Base-by-base conservation (phyloP, 2,329 filamentous ascomycete genomes). In the Alternaria sp. region DNA sequence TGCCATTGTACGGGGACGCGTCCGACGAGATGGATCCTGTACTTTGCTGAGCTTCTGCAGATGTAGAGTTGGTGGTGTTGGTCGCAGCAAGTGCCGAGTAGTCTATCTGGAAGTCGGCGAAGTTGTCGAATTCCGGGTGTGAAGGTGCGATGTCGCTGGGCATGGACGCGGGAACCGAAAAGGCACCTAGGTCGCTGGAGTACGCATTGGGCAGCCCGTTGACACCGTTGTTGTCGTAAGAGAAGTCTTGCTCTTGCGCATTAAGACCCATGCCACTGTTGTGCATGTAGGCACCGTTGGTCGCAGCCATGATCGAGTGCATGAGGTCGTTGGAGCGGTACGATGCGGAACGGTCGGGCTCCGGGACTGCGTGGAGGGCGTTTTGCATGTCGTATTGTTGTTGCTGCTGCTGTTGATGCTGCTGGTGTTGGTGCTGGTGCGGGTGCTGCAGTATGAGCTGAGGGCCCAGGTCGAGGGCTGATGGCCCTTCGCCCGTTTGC, bases 241-340 rank as follows among this genome's bases (percentile, higher is more conserved):
- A 79, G 11, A 71, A 77, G 8, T 59, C 70, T 18, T 70, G 55
- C n/a, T 69, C 63, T 33, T 78, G 76, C 6, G 61, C 58, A 25
- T 72, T 71, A 23, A 74, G 66, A 7, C 74, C 63, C 60, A 72
- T 71, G 49, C 67, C 54, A 28, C 66, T 63, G 51, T 72, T 70
- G 46, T 78, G 75, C 74, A 79, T 71, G 63, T 75, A 78, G 18
- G 75, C 73, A 15, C 75, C 77, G 45, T 72, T 74, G 9, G 76
- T 76, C 2, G 76, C 76, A 33, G 76, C 77, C 73, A 79, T 75
- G 65, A 79, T 69, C 2, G 77, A 79, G 49, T 77, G 74, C 75
- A 79, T 78, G 56, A 80, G 72, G 41, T 72, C 75, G 54, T 76
- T 72, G 15, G 75, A 73, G 46, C 74, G 68, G 58, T 75, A 77